These are phyloP conservation scores for Mortierella sp. DNA, from an alignment of 371 early-diverging fungal species.

Conservation along the genomic window DNA sequence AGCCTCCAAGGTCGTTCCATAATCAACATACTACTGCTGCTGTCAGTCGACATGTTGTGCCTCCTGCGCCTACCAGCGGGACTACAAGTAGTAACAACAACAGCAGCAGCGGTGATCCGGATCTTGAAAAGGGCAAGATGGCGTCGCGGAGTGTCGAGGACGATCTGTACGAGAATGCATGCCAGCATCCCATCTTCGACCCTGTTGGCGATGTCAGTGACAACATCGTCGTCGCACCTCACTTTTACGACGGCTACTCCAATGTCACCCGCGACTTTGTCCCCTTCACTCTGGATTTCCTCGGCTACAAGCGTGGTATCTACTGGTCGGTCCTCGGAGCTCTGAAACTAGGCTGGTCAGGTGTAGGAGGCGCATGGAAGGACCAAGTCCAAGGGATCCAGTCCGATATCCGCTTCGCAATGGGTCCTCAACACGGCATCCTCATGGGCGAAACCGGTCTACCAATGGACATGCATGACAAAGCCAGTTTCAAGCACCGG, in stretches of 20 bases:
- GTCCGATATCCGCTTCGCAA: constrained; percentile 65
- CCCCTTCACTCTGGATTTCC: constrained; percentile 66
- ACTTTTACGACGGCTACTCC: constrained; percentile 79
- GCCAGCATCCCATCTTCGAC: constrained; percentile 49
- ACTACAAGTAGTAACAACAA: neutral
- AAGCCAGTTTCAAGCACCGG: constrained; percentile 42
- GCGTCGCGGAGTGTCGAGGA: constrained; percentile 2
- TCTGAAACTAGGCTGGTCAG: constrained; percentile 39
- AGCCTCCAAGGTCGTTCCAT: constrained; percentile 2
- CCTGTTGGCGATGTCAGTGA: constrained; percentile 66
- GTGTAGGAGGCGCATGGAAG: constrained; percentile 58
- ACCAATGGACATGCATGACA: constrained; percentile 78
- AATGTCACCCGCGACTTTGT: constrained; percentile 56
- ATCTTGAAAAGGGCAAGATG: neutral
- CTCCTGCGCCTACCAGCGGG: neutral
- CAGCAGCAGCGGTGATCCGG: neutral
- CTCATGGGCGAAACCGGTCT: constrained; percentile 82
- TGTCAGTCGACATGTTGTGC: constrained; percentile 7
- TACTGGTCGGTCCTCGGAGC: constrained; percentile 50
- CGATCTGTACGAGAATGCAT: constrained; percentile 28
- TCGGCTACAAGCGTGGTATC: constrained; percentile 75
- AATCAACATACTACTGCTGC: constrained; percentile 20
- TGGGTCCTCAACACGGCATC: constrained; percentile 42
- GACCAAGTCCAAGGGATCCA: constrained; percentile 69
- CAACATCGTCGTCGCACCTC: constrained; percentile 81